Evolutionary conservation across 768 basidiomycete genomes (phyloP).

Genomic region (Xanthoconium stramineum): DNA sequence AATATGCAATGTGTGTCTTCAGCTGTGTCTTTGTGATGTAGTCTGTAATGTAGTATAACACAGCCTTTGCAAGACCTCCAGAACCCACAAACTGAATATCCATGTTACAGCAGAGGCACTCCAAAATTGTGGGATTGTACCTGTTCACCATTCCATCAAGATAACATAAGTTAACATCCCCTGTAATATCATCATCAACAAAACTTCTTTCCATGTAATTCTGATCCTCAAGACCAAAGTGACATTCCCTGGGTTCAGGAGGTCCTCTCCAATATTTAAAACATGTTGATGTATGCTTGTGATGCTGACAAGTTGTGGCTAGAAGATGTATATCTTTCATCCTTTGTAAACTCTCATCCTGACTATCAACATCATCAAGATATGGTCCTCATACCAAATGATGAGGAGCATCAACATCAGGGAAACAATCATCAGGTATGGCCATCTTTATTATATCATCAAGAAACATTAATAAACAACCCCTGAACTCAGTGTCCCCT

Average conservation of each 20-base stretch:
- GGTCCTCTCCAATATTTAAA: not conserved
- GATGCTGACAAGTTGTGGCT: not conserved
- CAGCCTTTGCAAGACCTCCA: fast-evolving
- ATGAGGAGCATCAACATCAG: no score
- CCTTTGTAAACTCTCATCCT: no score
- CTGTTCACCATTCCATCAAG: not conserved
- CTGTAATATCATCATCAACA: no score
- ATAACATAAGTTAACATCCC: no score
- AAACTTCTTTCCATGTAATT: not conserved
- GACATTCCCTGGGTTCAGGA: not conserved
- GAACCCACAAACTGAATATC: not conserved
- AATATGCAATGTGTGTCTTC: not conserved
- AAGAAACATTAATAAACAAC: no score
- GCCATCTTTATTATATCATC: no score
- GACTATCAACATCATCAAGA: not conserved
- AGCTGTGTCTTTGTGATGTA: not conserved
- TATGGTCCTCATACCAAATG: no score
- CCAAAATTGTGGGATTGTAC: not conserved
- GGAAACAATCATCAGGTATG: no score
- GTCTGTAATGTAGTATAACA: not conserved
- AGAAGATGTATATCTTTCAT: not conserved
- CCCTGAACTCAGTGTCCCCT: not conserved
- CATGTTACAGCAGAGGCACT: no score
- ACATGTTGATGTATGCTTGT: not conserved
- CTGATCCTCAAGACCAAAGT: not conserved